phyloP scores from a whole-genome alignment of 345 rosid genomes.

The Populus simonii region DNA sequence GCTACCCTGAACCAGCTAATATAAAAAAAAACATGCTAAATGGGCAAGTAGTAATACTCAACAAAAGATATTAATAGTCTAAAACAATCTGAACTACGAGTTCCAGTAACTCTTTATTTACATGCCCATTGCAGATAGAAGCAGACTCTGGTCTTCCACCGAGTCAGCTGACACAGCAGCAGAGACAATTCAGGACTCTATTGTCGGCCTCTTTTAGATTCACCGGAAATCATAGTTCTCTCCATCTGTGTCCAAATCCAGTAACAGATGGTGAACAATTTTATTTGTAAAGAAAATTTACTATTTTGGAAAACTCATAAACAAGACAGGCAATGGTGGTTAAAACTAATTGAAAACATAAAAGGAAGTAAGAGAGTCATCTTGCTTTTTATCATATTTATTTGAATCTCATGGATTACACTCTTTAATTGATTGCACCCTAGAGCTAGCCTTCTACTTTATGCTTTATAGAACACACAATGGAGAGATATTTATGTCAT shows the following conservation, averaged over 20 bases:
- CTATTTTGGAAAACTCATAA: not conserved
- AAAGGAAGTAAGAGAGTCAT: not conserved
- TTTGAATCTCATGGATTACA: too few species aligned
- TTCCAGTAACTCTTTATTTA: not conserved
- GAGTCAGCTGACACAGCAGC: not conserved
- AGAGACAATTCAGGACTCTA: not conserved
- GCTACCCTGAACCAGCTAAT: not conserved
- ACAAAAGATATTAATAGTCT: not conserved
- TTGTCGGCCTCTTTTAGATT: too few species aligned
- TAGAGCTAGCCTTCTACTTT: too few species aligned
- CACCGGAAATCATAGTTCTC: not conserved
- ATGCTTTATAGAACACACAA: too few species aligned
- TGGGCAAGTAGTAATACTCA: not conserved
- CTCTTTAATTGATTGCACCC: too few species aligned
- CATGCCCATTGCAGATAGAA: not conserved
- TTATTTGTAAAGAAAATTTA: not conserved
- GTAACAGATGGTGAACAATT: not conserved
- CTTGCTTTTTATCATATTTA: too few species aligned
- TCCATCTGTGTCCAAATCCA: conserved; percentile 12
- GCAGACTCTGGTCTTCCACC: not conserved
- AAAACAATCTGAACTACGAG: not conserved
- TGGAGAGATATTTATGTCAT: too few species aligned
- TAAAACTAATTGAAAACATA: not conserved
- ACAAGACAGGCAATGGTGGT: not conserved
- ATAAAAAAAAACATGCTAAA: too few species aligned